A percentile compares a stretch with the other conserved stretches of the same genome.
These are phyloP conservation scores for Dalbergia oliveri DNA, from an alignment of 306 rosid species.

Conservation along the genomic window DNA sequence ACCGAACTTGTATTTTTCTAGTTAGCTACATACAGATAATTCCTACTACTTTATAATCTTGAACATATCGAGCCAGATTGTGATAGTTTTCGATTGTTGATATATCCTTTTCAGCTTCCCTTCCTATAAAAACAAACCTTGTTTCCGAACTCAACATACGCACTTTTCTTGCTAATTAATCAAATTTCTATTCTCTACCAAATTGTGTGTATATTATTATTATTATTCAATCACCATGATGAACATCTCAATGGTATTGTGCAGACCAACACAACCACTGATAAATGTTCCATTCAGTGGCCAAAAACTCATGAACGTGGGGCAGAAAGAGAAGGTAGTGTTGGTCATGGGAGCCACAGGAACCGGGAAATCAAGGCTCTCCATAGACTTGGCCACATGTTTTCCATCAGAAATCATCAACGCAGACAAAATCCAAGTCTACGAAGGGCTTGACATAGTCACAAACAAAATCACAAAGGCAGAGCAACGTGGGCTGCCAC, in stretches of 20 bases:
- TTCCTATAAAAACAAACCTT: constrained; percentile 32
- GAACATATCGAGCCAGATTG: constrained; percentile 13
- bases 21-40: constrained; percentile 2
- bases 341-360: constrained; percentile 83
- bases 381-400: constrained; percentile 64
- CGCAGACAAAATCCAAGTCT: constrained; percentile 80
- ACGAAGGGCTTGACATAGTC: constrained; percentile 67
- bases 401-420: constrained; percentile 71
- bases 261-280: constrained; percentile 51
- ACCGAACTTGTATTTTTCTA: background rate
- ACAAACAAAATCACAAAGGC: constrained; percentile 68
- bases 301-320: constrained; percentile 39
- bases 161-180: background rate
- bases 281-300: constrained; percentile 49
- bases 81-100: background rate
- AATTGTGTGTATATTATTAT: no score
- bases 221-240: constrained; percentile 33
- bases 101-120: background rate
- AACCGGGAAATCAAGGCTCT: constrained; percentile 69
- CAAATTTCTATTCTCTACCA: background rate
- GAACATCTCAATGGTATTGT: constrained; percentile 50
- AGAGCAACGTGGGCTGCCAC: constrained; percentile 67
- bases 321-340: constrained; percentile 70
- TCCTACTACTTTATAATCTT: constrained; percentile 32
- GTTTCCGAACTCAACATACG: constrained; percentile 15